These are phyloP conservation scores for Hanseniaspora valbyensis DNA, from an alignment of 805 yeast species.

Conservation along the genomic window DNA sequence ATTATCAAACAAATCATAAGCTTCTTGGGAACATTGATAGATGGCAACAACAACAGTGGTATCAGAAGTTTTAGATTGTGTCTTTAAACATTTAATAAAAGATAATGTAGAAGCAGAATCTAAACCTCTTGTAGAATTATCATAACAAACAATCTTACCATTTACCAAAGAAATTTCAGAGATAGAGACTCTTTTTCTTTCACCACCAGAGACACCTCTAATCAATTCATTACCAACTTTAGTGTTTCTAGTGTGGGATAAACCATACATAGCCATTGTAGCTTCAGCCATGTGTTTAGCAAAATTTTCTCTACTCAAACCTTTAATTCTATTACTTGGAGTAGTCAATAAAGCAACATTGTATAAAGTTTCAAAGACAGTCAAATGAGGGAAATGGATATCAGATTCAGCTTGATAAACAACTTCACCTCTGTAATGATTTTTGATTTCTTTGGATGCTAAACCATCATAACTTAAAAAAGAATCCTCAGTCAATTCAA, in stretches of 20 bases:
- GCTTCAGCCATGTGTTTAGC: constrained; percentile 45
- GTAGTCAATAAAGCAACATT: constrained; percentile 54
- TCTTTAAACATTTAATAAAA: constrained; percentile 54
- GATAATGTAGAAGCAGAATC: constrained; percentile 78
- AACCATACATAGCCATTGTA: constrained; percentile 46
- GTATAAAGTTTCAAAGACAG: constrained; percentile 54
- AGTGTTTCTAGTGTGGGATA: constrained; percentile 48
- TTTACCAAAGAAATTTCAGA: constrained; percentile 64
- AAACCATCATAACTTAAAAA: constrained; percentile 45
- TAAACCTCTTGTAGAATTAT: constrained; percentile 76
- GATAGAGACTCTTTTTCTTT: constrained; percentile 71
- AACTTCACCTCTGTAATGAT: constrained; percentile 55
- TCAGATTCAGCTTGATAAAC: constrained; percentile 61
- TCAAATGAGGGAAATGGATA: constrained; percentile 54
- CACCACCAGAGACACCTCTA: constrained; percentile 78
- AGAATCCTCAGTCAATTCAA: constrained; percentile 38
- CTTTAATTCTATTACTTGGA: constrained; percentile 50
- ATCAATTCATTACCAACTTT: constrained; percentile 52
- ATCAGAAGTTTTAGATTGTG: constrained; percentile 43
- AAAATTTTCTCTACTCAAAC: constrained; percentile 45
- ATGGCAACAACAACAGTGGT: constrained; percentile 56
- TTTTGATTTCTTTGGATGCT: constrained; percentile 38
- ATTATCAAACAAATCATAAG: constrained; percentile 53
- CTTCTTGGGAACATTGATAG: constrained; percentile 58
- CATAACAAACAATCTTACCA: constrained; percentile 59